Conservation (phyloP, 768 basidiomycete species). For the Coprinopsis cinerea region DNA sequence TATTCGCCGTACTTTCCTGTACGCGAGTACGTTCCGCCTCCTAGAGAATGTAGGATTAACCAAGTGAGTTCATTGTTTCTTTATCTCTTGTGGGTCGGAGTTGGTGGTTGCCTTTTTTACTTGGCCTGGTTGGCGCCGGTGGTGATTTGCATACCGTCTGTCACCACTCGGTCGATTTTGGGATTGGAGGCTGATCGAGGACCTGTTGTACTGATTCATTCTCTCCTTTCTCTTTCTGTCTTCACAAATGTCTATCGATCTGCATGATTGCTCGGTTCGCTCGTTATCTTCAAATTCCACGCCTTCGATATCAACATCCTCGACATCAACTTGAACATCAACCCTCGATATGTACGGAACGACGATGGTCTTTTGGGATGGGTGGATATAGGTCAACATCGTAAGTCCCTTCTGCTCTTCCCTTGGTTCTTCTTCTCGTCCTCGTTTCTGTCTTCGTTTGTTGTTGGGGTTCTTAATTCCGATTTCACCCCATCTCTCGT, state of each 20-base stretch:
- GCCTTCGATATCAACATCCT: no score
- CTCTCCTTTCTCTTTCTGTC: no score
- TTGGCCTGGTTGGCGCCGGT: no score
- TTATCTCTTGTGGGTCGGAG: not conserved
- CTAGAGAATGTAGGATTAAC: slow-evolving; percentile 43
- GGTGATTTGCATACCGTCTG: slow-evolving; percentile 1
- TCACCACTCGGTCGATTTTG: no score
- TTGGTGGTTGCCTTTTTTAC: not conserved
- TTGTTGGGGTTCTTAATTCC: not conserved
- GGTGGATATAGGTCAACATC: slow-evolving; percentile 47
- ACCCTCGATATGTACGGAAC: no score
- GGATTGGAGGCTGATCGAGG: no score
- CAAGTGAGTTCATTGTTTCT: slow-evolving; percentile 47
- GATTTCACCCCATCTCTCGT: no score
- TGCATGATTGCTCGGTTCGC: not conserved
- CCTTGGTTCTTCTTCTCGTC: not conserved
- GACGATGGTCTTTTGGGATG: no score
- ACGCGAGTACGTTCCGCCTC: slow-evolving; percentile 39
- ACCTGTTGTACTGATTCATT: no score
- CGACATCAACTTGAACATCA: no score
- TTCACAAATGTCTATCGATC: not conserved
- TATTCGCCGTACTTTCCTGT: slow-evolving; percentile 57
- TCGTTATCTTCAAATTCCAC: not conserved
- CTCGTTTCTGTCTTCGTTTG: not conserved
- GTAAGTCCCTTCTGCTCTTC: slow-evolving; percentile 29